A percentile compares a stretch with the other conserved stretches of the same genome.
Evolutionary conservation across 345 rosid genomes (phyloP).

Genomic region (Populus ilicifolia): DNA sequence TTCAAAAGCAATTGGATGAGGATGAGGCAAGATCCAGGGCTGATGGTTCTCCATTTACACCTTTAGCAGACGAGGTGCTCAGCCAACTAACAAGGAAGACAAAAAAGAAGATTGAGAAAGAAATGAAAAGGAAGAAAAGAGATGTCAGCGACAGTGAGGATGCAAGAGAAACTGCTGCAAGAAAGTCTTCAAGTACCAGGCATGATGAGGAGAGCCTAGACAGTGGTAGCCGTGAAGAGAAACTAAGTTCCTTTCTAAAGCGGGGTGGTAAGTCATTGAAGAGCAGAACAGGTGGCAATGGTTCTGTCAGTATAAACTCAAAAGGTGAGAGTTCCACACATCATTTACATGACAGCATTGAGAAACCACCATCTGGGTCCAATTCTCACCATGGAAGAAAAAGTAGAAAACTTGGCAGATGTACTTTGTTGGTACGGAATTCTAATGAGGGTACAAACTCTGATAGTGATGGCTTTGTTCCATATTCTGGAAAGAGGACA

Average conservation of each 20-base stretch:
- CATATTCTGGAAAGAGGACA: conserved; percentile 28
- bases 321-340: conserved; percentile 36
- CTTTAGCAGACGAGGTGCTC: conserved; percentile 31
- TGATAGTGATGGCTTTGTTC: conserved; percentile 30
- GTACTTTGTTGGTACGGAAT: conserved; percentile 24
- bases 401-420: conserved; percentile 63
- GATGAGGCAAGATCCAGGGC: conserved; percentile 14
- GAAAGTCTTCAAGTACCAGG: conserved; percentile 18
- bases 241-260: conserved; percentile 60
- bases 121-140: conserved; percentile 31
- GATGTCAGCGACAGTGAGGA: conserved; percentile 14
- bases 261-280: conserved; percentile 46
- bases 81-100: conserved; percentile 32
- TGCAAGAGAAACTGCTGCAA: conserved; percentile 8
- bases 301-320: conserved; percentile 30
- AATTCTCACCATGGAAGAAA: conserved; percentile 59
- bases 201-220: conserved; percentile 25
- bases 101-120: conserved; percentile 34
- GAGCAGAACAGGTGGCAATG: conserved; percentile 36
- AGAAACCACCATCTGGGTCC: conserved; percentile 37
- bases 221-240: conserved; percentile 62
- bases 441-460: conserved; percentile 18
- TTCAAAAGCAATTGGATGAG: conserved; percentile 29
- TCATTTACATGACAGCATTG: conserved; percentile 23
- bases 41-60: conserved; percentile 17